Evolutionary conservation across 805 yeast species (phyloP).

Genomic region (Candida germanica): DNA sequence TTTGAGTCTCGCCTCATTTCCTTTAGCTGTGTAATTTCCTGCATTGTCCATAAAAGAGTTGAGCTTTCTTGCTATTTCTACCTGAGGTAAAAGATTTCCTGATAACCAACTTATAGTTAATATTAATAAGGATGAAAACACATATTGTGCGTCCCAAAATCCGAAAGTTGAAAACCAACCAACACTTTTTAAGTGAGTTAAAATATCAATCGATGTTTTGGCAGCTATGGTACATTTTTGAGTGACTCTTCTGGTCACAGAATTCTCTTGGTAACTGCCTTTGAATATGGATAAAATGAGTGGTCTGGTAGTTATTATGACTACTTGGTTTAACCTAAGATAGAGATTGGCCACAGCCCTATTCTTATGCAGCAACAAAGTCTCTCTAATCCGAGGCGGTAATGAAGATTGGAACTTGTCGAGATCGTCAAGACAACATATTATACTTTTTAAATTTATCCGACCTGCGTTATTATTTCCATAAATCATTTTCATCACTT

Average conservation of each 20-base stretch:
- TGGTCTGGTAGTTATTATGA: conserved; percentile 31
- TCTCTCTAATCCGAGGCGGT: conserved; percentile 25
- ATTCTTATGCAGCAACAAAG: conserved; percentile 14
- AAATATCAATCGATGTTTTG: conserved; percentile 26
- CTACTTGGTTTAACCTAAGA: conserved; percentile 32
- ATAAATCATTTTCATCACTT: conserved; percentile 30
- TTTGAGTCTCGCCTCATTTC: conserved; percentile 6
- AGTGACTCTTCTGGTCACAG: conserved; percentile 16
- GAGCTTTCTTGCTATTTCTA: conserved; percentile 8
- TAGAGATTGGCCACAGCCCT: conserved; percentile 28
- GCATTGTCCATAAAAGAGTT: conserved; percentile 9
- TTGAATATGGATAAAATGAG: conserved; percentile 28
- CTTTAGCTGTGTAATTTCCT: conserved; percentile 12
- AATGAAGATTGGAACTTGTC: conserved; percentile 30
- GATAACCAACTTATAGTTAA: conserved; percentile 17
- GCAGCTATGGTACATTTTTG: conserved; percentile 29
- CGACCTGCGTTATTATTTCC: conserved; percentile 15
- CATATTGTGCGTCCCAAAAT: conserved; percentile 40
- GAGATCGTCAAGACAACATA: conserved; percentile 35
- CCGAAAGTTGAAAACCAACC: conserved; percentile 31
- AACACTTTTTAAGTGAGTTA: conserved; percentile 22
- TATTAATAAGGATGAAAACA: conserved; percentile 29
- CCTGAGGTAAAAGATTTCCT: conserved; percentile 7
- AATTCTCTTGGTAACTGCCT: conserved; percentile 5
- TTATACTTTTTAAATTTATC: conserved; percentile 35